These are phyloP conservation scores for Bjerkandera adusta DNA, from an alignment of 1,284 basidiomycete species.

Conservation along the genomic window DNA sequence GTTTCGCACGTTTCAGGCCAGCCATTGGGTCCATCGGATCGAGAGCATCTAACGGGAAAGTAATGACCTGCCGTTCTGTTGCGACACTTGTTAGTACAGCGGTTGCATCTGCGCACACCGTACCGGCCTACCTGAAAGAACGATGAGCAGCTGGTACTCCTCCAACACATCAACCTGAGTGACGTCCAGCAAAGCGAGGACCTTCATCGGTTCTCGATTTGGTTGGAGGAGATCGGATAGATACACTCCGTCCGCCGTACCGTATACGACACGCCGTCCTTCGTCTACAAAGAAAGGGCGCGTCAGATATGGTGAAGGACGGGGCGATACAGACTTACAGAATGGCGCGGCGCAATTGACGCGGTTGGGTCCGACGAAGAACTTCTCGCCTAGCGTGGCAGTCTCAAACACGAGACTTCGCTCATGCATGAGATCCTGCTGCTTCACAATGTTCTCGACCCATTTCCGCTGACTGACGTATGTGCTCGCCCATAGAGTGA, in stretches of 20 bases:
- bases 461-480: slow-evolving; percentile 89
- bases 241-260: slow-evolving; percentile 96
- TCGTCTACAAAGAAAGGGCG: slow-evolving; percentile 55
- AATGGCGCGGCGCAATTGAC: slow-evolving; percentile 96
- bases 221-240: slow-evolving; percentile 83
- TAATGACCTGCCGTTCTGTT: slow-evolving; percentile 90
- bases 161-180: slow-evolving; percentile 96
- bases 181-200: slow-evolving; percentile 87
- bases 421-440: slow-evolving; percentile 85
- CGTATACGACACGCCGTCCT: slow-evolving; percentile 90
- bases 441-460: slow-evolving; percentile 90
- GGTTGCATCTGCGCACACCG: too few relatives aligned
- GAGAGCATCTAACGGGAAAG: slow-evolving; percentile 93
- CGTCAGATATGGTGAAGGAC: too few relatives aligned
- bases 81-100: too few relatives aligned
- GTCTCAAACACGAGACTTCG: slow-evolving; percentile 89
- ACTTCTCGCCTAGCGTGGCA: slow-evolving; percentile 82
- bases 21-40: slow-evolving; percentile 89
- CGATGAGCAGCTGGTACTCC: slow-evolving; percentile 93
- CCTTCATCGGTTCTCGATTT: slow-evolving; percentile 84
- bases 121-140: slow-evolving; percentile 77
- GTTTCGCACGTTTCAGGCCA: slow-evolving; percentile 90
- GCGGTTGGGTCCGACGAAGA: slow-evolving; percentile 80
- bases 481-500: slow-evolving; percentile 92
- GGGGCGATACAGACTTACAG: slow-evolving; percentile 51